Percentiles rank a stretch among this genome's conserved stretches.
These are phyloP conservation scores for Macrotyloma uniflorum DNA, from an alignment of 306 rosid genomes.

Conservation along the genomic window DNA sequence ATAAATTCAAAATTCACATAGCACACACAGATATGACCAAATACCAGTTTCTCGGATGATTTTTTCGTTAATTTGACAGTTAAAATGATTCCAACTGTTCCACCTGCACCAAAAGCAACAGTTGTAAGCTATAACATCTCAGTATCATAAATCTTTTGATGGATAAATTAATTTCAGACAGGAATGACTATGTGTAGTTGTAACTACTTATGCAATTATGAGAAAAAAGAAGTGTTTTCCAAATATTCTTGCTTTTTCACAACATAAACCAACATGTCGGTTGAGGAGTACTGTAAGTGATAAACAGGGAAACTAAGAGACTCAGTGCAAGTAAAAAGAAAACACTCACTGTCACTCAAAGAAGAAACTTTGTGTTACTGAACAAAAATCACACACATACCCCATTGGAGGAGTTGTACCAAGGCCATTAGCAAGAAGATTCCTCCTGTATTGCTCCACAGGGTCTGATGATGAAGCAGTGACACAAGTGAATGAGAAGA, in stretches of 20 bases:
- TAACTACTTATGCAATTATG: background rate
- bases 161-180: background rate
- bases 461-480: constrained; percentile 42
- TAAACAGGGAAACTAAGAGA: background rate
- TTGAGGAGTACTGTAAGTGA: background rate
- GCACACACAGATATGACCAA: background rate
- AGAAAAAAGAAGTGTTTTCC: background rate
- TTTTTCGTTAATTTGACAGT: constrained; percentile 71
- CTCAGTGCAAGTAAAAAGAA: background rate
- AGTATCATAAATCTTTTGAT: constrained; percentile 2
- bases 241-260: background rate
- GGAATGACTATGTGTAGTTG: background rate
- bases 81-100: constrained; percentile 97
- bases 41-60: constrained; percentile 78
- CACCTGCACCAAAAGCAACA: constrained; percentile 56
- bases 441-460: constrained; percentile 49
- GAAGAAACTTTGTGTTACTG: background rate
- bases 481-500: constrained; percentile 23
- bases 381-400: constrained; percentile 41
- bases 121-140: constrained; percentile 5
- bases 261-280: background rate
- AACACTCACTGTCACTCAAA: background rate
- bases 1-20: constrained; percentile 13
- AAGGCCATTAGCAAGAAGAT: constrained; percentile 84
- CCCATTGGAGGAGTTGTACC: constrained; percentile 94